Conservation (phyloP, 192 early-diverging fungal genomes). For the Jimgerdemannia flammicorona region DNA sequence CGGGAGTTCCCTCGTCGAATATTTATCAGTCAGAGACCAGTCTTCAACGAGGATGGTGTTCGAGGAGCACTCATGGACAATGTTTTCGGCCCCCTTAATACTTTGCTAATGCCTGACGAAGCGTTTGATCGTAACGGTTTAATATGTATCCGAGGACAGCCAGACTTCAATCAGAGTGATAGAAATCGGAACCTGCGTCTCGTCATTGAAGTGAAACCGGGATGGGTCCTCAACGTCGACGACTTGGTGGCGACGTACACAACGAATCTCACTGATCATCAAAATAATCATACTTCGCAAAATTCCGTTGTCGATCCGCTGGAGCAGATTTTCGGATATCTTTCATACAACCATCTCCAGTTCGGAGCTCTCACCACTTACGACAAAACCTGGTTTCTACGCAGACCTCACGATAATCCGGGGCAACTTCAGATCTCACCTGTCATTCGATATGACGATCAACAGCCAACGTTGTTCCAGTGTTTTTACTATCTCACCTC, state of each 20-base stretch:
- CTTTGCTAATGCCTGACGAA: background rate
- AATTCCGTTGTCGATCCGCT: no score
- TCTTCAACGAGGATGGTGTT: background rate
- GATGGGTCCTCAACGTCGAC: no score
- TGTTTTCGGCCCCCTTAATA: slow-evolving; percentile 4
- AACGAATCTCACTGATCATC: no score
- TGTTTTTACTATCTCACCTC: slow-evolving; percentile 6
- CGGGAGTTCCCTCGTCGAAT: no score
- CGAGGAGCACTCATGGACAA: background rate
- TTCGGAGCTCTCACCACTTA: no score
- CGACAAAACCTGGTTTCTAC: slow-evolving; percentile 1
- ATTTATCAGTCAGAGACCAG: no score
- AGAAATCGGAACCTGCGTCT: background rate
- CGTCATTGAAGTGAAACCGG: no score
- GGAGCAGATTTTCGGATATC: no score
- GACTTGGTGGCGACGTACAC: no score
- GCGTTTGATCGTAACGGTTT: slow-evolving; percentile 1
- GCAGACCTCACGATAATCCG: background rate
- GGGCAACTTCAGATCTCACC: background rate
- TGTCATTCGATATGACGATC: slow-evolving; percentile 3
- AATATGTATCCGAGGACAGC: slow-evolving; percentile 1
- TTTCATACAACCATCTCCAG: no score
- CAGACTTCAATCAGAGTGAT: slow-evolving; percentile 9
- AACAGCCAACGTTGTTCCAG: slow-evolving; percentile 9
- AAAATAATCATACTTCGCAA: no score